phyloP scores from a whole-genome alignment of 768 basidiomycete genomes.

The Russula olivacea region DNA sequence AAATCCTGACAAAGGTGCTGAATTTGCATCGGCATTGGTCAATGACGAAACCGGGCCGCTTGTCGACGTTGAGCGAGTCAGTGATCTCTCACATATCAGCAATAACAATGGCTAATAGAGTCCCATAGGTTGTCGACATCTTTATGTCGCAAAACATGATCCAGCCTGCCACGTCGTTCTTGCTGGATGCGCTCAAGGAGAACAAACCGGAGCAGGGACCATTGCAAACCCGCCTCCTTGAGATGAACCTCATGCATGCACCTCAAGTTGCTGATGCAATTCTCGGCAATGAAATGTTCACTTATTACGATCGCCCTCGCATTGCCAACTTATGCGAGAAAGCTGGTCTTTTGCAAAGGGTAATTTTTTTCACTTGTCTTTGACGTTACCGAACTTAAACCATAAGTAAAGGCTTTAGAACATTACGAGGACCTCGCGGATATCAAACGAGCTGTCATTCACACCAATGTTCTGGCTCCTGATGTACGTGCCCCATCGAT shows the following conservation, averaged over 20 bases:
- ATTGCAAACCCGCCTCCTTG: constrained; percentile 90
- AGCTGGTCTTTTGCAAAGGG: constrained; percentile 90
- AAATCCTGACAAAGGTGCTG: constrained; percentile 95
- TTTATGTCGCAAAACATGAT: constrained; percentile 99
- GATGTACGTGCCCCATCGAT: constrained; percentile 50
- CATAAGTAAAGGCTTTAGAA: constrained; percentile 75
- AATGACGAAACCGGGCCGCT: constrained; percentile 92
- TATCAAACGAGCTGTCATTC: constrained; percentile 97
- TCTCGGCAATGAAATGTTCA: constrained; percentile 97
- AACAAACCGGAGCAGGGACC: constrained; percentile 96
- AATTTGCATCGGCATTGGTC: constrained; percentile 91
- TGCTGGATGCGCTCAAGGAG: constrained; percentile 95
- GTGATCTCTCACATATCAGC: constrained; percentile 26
- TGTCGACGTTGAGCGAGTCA: constrained; percentile 86
- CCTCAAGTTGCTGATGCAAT: constrained; percentile 99
- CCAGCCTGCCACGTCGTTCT: constrained; percentile 96
- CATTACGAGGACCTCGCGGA: constrained; percentile 98
- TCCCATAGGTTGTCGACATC: constrained; percentile 84
- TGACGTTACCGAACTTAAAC: background rate
- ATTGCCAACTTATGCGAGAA: constrained; percentile 99
- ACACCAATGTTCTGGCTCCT: constrained; percentile 73
- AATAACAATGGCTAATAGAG: background rate
- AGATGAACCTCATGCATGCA: constrained; percentile 96
- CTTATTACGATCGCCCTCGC: constrained; percentile 91
- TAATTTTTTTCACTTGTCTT: constrained; percentile 35